Base-by-base conservation (phyloP, 2,329 filamentous ascomycete species). In the Diplocarpon mali region DNA sequence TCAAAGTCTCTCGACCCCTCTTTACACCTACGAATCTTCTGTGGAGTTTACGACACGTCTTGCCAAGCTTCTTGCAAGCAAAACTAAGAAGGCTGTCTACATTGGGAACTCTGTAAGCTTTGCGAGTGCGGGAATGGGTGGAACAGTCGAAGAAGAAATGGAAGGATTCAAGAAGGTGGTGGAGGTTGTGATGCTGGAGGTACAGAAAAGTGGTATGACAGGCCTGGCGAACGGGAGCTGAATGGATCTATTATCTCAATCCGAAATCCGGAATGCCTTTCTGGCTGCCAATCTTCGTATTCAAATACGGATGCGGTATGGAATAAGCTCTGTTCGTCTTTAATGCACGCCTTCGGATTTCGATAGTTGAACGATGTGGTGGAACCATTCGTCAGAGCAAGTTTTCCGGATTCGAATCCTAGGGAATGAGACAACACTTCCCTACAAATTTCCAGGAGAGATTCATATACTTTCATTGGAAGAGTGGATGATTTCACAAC, bases 61-160 rank as follows among this genome's bases (percentile, higher is more conserved):
- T 48, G 86, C 92, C 1, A 92, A 85, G 62, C 73, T 95, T 2
- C 65, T 96, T 12, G 85, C 84, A n/a, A 76, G 78, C 43, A 82
- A 77, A 55, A 75, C 80, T 24, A 69, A 72, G 28, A 75, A 79
- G 50, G 88, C 88, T 0, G 80, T 85, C n/a, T 96, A 95, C 62
- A 85, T 96, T 14, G 85, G 85, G 16, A 93, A 85, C 60, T 95
- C 88, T 29, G 78, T 93, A 57, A 86, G 81, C 53, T 78, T 95
- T 51, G 75, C 76, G 12, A 78, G 72, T 57, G 74, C 80, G 5
- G 83, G 81, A 2, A 75, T 88, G 57, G 87, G 87, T 9, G 83
- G 87, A 15, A 84, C 79, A 0, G 78, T 90, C 6, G 89, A 95
- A 60, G 92, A 96, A 69, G 90, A 96, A 67, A 89, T 95, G 79